Conservation (phyloP, 345 rosid species). For the Limnanthes douglasii region DNA sequence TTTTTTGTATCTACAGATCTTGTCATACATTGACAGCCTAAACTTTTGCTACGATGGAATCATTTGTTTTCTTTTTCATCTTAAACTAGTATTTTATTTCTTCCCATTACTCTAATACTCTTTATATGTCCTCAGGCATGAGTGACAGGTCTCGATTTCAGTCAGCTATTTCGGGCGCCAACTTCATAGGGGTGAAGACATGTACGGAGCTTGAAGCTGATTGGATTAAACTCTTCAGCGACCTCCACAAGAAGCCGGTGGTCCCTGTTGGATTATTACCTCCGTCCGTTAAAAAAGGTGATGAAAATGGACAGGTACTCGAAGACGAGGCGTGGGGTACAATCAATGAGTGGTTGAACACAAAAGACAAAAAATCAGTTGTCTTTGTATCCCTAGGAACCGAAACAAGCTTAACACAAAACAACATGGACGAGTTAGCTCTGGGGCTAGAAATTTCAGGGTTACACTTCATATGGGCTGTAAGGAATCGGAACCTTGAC, state of each 20-base stretch:
- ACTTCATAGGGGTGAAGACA: neutral
- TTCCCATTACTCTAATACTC: no score
- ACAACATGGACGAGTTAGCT: constrained; percentile 13
- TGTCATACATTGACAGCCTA: no score
- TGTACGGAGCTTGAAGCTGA: constrained; percentile 6
- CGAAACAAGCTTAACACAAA: constrained; percentile 8
- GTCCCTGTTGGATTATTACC: constrained; percentile 8
- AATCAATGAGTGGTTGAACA: constrained; percentile 12
- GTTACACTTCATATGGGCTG: constrained; percentile 16
- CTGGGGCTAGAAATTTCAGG: constrained; percentile 17
- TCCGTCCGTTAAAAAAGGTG: neutral
- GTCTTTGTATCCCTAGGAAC: constrained; percentile 19
- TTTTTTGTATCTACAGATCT: no score
- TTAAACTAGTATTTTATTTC: no score
- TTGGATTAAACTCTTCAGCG: neutral
- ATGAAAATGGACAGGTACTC: neutral
- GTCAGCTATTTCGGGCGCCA: neutral
- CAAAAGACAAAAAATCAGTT: constrained; percentile 6
- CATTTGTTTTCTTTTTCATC: no score
- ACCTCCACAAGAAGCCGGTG: constrained; percentile 1
- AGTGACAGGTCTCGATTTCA: neutral
- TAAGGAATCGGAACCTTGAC: no score
- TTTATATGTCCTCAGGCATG: neutral
- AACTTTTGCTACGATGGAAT: no score
- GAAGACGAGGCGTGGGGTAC: neutral